Conservation (phyloP, 257 asterid genomes). For the Fraxinus pennsylvanica region DNA sequence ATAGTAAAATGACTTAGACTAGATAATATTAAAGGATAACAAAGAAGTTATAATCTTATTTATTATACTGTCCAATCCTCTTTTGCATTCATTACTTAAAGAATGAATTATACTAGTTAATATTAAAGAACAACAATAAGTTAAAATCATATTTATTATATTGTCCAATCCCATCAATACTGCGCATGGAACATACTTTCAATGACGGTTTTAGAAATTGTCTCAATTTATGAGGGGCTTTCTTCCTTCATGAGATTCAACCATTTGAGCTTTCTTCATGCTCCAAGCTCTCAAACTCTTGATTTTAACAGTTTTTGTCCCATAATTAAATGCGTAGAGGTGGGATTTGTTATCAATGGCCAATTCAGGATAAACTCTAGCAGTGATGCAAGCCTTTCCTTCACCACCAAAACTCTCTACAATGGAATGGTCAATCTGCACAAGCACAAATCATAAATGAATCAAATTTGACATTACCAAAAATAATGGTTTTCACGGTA, state of each 20-base stretch:
- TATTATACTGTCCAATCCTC: too few relatives aligned
- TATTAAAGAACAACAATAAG: too few relatives aligned
- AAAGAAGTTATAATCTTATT: too few relatives aligned
- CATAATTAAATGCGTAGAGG: constrained; percentile 39
- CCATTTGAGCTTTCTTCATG: constrained; percentile 41
- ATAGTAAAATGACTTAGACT: too few relatives aligned
- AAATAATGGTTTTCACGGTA: not conserved
- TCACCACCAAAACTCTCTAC: constrained; percentile 48
- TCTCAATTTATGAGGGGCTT: constrained; percentile 17
- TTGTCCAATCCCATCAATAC: too few relatives aligned
- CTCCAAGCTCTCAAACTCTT: constrained; percentile 41
- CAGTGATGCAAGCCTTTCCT: constrained; percentile 41
- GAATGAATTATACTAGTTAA: too few relatives aligned
- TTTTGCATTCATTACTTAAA: too few relatives aligned
- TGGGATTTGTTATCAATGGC: constrained; percentile 33
- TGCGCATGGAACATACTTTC: too few relatives aligned
- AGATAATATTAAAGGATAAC: too few relatives aligned
- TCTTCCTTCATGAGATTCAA: constrained; percentile 24
- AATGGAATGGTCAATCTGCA: constrained; percentile 45
- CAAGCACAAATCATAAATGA: not conserved
- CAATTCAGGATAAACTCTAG: constrained; percentile 39
- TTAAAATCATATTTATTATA: too few relatives aligned
- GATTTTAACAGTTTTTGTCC: constrained; percentile 26
- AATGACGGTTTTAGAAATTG: not conserved
- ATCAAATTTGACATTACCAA: not conserved